Evolutionary conservation across 1,139 yeast species (phyloP).

Genomic region (Suhomyces guaymorum): DNA sequence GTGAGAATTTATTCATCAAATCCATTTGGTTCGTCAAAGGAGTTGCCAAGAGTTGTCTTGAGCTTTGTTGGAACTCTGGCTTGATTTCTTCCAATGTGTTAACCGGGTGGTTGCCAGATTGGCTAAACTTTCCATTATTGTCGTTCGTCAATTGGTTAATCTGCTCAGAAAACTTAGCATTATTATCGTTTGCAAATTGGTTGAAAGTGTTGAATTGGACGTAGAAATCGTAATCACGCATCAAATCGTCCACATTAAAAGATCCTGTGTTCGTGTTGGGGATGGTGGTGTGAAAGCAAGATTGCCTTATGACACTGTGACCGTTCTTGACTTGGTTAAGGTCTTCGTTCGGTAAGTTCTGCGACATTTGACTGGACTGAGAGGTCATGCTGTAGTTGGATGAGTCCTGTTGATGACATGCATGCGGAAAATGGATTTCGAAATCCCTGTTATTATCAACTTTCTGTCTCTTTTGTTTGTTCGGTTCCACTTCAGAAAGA

Average conservation of each 20-base stretch:
- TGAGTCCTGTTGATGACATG: slow-evolving; percentile 41
- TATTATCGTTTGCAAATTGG: slow-evolving; percentile 17
- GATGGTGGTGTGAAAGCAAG: slow-evolving; percentile 48
- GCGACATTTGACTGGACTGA: too few species aligned
- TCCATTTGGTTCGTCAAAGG: slow-evolving; percentile 3
- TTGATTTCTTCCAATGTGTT: slow-evolving; percentile 1
- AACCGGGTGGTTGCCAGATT: too few species aligned
- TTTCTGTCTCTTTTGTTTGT: slow-evolving; percentile 14
- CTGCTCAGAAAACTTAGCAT: too few species aligned
- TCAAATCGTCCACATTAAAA: slow-evolving; percentile 17
- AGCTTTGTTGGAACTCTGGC: not conserved
- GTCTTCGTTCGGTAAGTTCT: too few species aligned
- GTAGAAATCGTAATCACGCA: slow-evolving; percentile 45
- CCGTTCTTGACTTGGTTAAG: slow-evolving; percentile 2
- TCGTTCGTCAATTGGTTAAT: too few species aligned
- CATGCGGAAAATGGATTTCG: slow-evolving; percentile 40
- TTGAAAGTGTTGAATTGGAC: slow-evolving; percentile 44
- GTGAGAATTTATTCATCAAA: slow-evolving; percentile 3
- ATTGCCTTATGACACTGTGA: slow-evolving; percentile 40
- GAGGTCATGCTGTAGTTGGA: too few species aligned
- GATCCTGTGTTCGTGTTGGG: slow-evolving; percentile 24
- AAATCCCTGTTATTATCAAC: slow-evolving; percentile 15
- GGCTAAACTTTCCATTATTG: too few species aligned
- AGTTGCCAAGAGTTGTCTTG: slow-evolving; percentile 1
- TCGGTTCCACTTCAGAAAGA: too few species aligned